phyloP scores from a whole-genome alignment of 2,329 filamentous ascomycete genomes.

The Rhynchosporium graminicola region DNA sequence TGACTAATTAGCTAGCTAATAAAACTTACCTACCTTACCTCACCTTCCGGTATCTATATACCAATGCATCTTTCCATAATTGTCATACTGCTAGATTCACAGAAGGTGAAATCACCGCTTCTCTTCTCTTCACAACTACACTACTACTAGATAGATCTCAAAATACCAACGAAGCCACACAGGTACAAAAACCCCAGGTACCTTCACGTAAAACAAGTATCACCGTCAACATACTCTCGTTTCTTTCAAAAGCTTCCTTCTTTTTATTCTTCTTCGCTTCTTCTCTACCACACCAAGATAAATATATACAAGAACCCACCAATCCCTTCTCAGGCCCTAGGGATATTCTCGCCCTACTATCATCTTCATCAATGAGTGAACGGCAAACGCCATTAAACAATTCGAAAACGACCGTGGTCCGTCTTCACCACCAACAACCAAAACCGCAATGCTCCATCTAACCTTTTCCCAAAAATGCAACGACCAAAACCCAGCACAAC shows the following conservation, averaged over 20 bases:
- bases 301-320: conserved; percentile 29
- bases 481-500: conserved; percentile 62
- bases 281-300: conserved; percentile 3
- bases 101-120: too few species aligned
- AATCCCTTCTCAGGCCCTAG: conserved; percentile 5
- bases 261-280: neutral
- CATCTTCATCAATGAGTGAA: conserved; percentile 30
- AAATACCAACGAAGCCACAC: too few species aligned
- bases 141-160: too few species aligned
- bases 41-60: too few species aligned
- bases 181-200: too few species aligned
- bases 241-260: neutral
- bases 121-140: too few species aligned
- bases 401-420: conserved; percentile 12
- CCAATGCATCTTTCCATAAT: too few species aligned
- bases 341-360: neutral
- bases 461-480: conserved; percentile 24
- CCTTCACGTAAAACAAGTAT: too few species aligned
- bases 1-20: too few species aligned
- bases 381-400: conserved; percentile 36
- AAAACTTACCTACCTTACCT: too few species aligned
- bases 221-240: too few species aligned
- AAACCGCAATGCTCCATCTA: conserved; percentile 25
- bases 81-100: too few species aligned
- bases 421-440: conserved; percentile 5